Base-by-base conservation (phyloP, 306 rosid species). In the Acmispon strigosus region DNA sequence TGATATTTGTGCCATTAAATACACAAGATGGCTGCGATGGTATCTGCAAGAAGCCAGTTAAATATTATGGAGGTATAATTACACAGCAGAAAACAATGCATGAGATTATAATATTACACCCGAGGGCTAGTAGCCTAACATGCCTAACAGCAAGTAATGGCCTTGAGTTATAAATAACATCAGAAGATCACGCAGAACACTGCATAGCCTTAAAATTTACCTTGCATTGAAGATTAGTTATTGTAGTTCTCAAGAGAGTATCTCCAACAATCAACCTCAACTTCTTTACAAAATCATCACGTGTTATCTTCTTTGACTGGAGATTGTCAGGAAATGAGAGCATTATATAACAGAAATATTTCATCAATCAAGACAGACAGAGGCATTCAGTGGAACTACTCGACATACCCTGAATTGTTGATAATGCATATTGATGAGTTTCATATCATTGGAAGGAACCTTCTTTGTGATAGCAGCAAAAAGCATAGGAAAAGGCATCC, bases 401-500 rank as follows among this genome's bases (percentile, higher is more conserved):
- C 13, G 9, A 64, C 86, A 19, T 85, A 92, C 97, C 93, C 75
- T 84, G 77, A 87, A 92, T 37, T 58, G 74, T 39, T 79, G 81
- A 62, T 89, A 89, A 73, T 89, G 83, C 16, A 16, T 45, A 62
- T 68, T 82, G 57, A 92, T 61, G 24, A 50, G 63, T 10, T 84
- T 88, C 96, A 92, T 87, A 53, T 77, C 81, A 47, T 74, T 49
- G 15, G 84, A 47, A 81, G 87, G 62, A 78, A 92, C 87, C 55
- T 83, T 70, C 13, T 75, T 63, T 56, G 77, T 75, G 58, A 92
- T 87, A 32, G 96, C 93, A 79, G 76, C 76, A 86, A 92, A 86
- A 68, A 92, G 79, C 85, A 77, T 79, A 44, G 96, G 88, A 73
- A 92, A 92, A 79, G 97, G 88, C 96, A 92, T 89, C 93, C 93